Percentiles rank a stretch among this genome's conserved stretches.
These are phyloP conservation scores for Alternaria sp. DNA, from an alignment of 2,329 filamentous ascomycete species.

Conservation along the genomic window DNA sequence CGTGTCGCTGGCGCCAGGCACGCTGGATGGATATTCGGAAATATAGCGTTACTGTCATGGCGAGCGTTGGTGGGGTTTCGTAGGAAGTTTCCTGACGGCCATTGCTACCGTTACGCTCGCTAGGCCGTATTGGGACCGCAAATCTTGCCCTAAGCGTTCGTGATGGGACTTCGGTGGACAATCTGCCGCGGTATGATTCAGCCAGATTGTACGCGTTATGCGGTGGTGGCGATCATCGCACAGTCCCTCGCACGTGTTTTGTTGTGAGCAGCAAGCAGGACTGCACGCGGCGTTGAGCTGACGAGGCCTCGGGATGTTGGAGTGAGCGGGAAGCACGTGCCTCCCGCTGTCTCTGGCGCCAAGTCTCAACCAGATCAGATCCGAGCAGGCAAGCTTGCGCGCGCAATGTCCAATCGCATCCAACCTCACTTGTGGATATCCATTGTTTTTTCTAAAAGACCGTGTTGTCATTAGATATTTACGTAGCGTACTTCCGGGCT, in stretches of 20 bases:
- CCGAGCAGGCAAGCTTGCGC: background rate
- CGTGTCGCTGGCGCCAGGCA: constrained; percentile 35
- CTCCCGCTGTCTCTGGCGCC: constrained; percentile 9
- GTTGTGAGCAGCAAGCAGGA: constrained; percentile 18
- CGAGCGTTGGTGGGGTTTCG: constrained; percentile 39
- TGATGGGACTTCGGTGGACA: constrained; percentile 23
- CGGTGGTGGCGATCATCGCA: constrained; percentile 18
- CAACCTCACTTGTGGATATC: background rate
- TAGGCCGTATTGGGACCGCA: constrained; percentile 28
- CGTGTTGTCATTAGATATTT: background rate
- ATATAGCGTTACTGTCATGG: constrained; percentile 35
- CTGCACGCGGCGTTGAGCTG: constrained; percentile 3
- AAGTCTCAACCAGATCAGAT: constrained; percentile 5
- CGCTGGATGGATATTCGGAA: constrained; percentile 28
- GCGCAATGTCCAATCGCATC: background rate
- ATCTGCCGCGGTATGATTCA: constrained; percentile 35
- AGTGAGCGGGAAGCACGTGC: constrained; percentile 22
- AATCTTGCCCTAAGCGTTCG: constrained; percentile 21
- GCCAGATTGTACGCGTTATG: constrained; percentile 32
- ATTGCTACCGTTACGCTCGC: constrained; percentile 47
- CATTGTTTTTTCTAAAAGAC: background rate
- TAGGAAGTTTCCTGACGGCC: constrained; percentile 28
- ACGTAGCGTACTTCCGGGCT: background rate
- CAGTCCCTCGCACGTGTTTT: constrained; percentile 1
- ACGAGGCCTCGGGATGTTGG: constrained; percentile 6